A percentile compares a stretch with the other conserved stretches of the same genome.
phyloP scores from a whole-genome alignment of 108 stramenopile species.

The Nitzschia putrida region DNA sequence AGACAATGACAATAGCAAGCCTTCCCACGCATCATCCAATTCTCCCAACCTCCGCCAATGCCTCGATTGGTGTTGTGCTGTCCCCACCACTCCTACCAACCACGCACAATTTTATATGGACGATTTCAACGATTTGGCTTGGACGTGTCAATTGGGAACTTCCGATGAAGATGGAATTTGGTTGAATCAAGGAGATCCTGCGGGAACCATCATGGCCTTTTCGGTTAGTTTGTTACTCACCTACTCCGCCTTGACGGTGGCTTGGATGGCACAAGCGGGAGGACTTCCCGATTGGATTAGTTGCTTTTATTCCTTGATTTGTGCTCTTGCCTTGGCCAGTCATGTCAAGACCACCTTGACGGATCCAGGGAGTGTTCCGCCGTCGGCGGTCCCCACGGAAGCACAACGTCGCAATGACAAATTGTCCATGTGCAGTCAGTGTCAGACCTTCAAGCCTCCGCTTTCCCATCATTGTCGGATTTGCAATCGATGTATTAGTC shows the following conservation, averaged over 20 bases:
- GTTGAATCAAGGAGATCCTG: conserved; percentile 88
- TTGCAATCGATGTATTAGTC: conserved; percentile 94
- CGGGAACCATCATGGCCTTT: conserved; percentile 85
- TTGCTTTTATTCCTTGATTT: conserved; percentile 66
- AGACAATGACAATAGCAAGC: conserved; percentile 10
- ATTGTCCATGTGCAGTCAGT: conserved; percentile 89
- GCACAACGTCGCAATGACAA: conserved; percentile 60
- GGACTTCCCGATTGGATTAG: conserved; percentile 62
- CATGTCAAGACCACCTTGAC: conserved; percentile 94
- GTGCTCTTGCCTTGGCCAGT: conserved; percentile 77
- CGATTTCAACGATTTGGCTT: conserved; percentile 61
- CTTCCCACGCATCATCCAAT: neutral
- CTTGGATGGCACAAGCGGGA: conserved; percentile 69
- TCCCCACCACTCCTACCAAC: neutral
- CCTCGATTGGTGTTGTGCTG: neutral
- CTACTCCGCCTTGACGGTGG: conserved; percentile 79
- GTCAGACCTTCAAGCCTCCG: conserved; percentile 96
- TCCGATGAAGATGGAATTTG: conserved; percentile 77
- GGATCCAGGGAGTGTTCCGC: conserved; percentile 93
- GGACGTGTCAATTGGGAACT: conserved; percentile 54
- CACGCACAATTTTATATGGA: conserved; percentile 53
- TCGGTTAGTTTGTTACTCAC: conserved; percentile 82
- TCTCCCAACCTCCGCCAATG: neutral
- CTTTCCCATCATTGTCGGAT: conserved; percentile 97
- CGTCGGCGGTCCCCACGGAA: conserved; percentile 80